Evolutionary conservation across 2,329 filamentous ascomycete species (phyloP), one percentile per base, ranked within the genome.

Genomic region (Phyllosticta ampelicida): DNA sequence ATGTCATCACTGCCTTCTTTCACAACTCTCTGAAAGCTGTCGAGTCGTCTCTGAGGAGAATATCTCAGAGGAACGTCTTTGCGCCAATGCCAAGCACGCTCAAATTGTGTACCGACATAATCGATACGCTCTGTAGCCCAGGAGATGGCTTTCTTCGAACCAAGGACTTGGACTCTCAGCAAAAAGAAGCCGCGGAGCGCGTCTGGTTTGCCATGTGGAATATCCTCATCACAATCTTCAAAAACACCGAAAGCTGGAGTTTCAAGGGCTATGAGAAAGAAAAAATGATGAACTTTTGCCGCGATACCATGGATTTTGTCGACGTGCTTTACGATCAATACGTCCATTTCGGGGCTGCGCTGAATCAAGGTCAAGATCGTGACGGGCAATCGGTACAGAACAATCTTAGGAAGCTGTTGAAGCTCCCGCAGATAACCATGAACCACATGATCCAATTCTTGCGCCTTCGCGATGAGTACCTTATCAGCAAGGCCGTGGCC

Each of bases 301-400:
- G 94, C 63, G 90, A 96, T 68, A 88, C 89, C 13, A 99, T 99
- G 83, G 90, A 97, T 65, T 88, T 96, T 67, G 91, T 92, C 0
- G 89, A 95, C 67, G 80, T 82, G 36, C 79, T 96, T 1, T 88
- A 97, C 67, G 85, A 89, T 48, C 86, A 96, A 65, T 94, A 95
- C 69, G 86, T 85, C 54, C 81, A 96, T 60, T 85, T 99, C 62
- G 83, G 89, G 1, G 87, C 86, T 51, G 87, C 88, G 11, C 71
- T 90, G 59, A 74, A 74, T 48, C 74, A 75, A 50, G 64, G 67
- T 11, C 60, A 62, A 55, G 73, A 74, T 21, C 36, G 36, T 6
- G 13, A 44, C 16, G 36, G 36, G 16, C 36, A 44, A 16, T 73
- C 75, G 57, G 69, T 67, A 9, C 69, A 66, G 11, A 71, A 68